These are phyloP conservation scores for Gossypium ekmanianum DNA, from an alignment of 345 rosid genomes.

Conservation along the genomic window DNA sequence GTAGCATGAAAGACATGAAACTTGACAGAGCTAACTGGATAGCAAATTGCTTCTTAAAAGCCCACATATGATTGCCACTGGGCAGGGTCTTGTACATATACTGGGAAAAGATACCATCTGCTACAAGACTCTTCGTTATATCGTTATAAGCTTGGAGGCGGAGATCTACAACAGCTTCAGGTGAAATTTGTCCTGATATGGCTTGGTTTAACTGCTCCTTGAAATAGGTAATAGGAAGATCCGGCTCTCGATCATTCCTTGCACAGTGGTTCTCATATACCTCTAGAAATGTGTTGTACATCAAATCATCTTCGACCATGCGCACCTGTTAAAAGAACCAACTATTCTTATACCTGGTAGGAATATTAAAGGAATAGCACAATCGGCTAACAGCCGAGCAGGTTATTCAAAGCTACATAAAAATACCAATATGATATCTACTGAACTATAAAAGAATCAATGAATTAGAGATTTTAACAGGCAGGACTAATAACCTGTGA, in stretches of 20 bases:
- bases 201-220: conserved; percentile 97
- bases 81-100: conserved; percentile 91
- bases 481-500: conserved; percentile 64
- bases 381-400: neutral
- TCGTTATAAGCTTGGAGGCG: conserved; percentile 92
- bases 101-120: conserved; percentile 84
- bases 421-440: neutral
- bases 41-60: conserved; percentile 95
- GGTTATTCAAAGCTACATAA: conserved; percentile 1
- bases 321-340: conserved; percentile 53
- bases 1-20: conserved; percentile 98
- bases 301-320: conserved; percentile 98
- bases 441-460: neutral
- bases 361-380: neutral
- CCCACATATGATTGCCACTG: conserved; percentile 94
- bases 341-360: neutral
- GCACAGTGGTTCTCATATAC: conserved; percentile 97
- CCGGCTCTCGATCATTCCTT: conserved; percentile 87
- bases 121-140: conserved; percentile 66
- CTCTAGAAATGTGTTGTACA: conserved; percentile 96
- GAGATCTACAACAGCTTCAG: conserved; percentile 89
- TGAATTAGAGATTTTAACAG: neutral
- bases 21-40: conserved; percentile 95
- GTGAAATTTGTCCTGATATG: conserved; percentile 79
- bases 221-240: conserved; percentile 80